phyloP scores from a whole-genome alignment of 176 grass and related monocot species.

The Secale cereale region DNA sequence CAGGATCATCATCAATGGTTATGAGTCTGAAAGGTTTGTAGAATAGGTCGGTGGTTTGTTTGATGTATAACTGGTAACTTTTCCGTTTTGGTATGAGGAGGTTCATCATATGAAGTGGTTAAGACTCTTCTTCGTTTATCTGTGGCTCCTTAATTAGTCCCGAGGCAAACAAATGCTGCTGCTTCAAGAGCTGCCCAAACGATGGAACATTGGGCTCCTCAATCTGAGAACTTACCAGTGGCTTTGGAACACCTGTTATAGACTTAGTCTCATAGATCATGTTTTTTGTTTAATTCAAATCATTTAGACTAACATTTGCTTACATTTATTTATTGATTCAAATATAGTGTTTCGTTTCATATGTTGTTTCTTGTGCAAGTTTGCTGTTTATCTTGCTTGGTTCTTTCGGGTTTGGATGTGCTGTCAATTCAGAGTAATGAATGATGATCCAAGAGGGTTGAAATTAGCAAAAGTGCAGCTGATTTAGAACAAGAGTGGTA shows the following conservation, averaged over 20 bases:
- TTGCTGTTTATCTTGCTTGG: neutral
- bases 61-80: conserved; percentile 35
- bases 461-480: neutral
- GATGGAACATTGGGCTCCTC: neutral
- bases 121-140: neutral
- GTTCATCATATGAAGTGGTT: conserved; percentile 32
- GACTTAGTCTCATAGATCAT: conserved; percentile 23
- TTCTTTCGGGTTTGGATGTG: neutral
- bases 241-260: conserved; percentile 10
- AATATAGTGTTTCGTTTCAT: neutral
- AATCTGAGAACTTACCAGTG: neutral
- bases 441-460: neutral
- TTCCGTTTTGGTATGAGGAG: conserved; percentile 26
- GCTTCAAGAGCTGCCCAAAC: neutral
- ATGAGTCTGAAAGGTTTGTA: conserved; percentile 33
- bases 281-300: conserved; percentile 13
- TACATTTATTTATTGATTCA: conserved; percentile 19
- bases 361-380: neutral
- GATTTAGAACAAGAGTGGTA: neutral
- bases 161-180: conserved; percentile 15
- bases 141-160: conserved; percentile 18
- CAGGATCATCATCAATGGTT: conserved; percentile 29
- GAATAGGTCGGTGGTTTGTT: conserved; percentile 33
- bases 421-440: neutral
- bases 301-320: neutral